Percentiles rank a stretch among this genome's conserved stretches.
Evolutionary conservation across 78 protist species (phyloP).

Genomic region (Mantamonas sphyraenae): DNA sequence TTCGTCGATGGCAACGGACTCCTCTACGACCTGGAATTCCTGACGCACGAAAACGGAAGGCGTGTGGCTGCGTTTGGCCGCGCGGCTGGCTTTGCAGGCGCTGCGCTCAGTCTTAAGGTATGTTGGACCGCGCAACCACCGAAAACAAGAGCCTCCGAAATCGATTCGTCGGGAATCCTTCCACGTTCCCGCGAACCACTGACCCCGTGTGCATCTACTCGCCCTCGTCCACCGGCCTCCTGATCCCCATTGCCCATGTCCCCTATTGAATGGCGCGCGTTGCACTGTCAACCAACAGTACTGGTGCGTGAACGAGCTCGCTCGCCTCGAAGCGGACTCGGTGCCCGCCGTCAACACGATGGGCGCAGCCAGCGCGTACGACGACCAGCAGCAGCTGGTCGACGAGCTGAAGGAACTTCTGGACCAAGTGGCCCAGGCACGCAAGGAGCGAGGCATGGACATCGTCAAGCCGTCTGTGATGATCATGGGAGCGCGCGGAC

Average conservation of each 20-base stretch:
- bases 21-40: slow-evolving; percentile 65
- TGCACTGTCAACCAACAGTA: neutral
- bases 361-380: neutral
- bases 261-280: neutral
- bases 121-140: slow-evolving; percentile 28
- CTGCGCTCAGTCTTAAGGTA: slow-evolving; percentile 39
- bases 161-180: neutral
- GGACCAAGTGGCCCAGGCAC: neutral
- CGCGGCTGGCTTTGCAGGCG: slow-evolving; percentile 66
- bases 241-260: neutral
- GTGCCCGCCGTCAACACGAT: neutral
- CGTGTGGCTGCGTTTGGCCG: slow-evolving; percentile 74
- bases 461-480: slow-evolving; percentile 25
- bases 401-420: neutral
- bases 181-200: neutral
- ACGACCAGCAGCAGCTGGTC: neutral
- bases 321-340: neutral
- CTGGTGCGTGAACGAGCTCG: neutral
- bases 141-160: neutral
- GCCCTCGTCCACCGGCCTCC: neutral
- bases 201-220: neutral
- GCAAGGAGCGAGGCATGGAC: neutral
- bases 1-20: slow-evolving; percentile 43
- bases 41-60: slow-evolving; percentile 27
- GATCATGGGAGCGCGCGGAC: slow-evolving; percentile 74